A percentile compares a stretch with the other conserved stretches of the same genome.
phyloP scores from a whole-genome alignment of 2,329 filamentous ascomycete species.

The Tolypocladium sp. region DNA sequence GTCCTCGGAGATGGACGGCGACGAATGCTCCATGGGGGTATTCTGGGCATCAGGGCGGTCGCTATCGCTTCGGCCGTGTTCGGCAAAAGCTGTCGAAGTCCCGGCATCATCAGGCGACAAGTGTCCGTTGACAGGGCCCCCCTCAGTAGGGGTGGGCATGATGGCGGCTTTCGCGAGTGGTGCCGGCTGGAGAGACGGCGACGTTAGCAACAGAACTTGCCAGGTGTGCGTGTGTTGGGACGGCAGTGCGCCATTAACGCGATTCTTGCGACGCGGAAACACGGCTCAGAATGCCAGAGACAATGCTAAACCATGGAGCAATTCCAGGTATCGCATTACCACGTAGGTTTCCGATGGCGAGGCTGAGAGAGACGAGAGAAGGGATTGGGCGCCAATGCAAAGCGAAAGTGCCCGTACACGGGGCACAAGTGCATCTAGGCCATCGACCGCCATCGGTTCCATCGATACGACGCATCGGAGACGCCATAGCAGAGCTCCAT shows the following conservation, averaged over 20 bases:
- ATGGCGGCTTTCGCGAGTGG: constrained; percentile 52
- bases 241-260: constrained; percentile 11
- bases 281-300: constrained; percentile 5
- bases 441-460: constrained; percentile 23
- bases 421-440: constrained; percentile 17
- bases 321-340: constrained; percentile 33
- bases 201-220: constrained; percentile 22
- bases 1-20: constrained; percentile 30
- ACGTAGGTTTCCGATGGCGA: constrained; percentile 34
- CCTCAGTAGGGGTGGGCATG: constrained; percentile 54
- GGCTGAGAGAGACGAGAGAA: constrained; percentile 34
- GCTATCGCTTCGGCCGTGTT: constrained; percentile 43
- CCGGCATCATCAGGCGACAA: constrained; percentile 43
- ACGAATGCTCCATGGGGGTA: constrained; percentile 38
- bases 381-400: constrained; percentile 31
- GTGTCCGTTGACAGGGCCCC: constrained; percentile 59
- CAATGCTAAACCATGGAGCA: constrained; percentile 17
- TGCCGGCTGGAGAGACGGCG: constrained; percentile 32
- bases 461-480: constrained; percentile 21
- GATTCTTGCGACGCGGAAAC: constrained; percentile 19
- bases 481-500: constrained; percentile 12
- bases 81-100: constrained; percentile 27
- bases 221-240: constrained; percentile 7
- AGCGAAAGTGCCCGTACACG: constrained; percentile 9
- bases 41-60: constrained; percentile 67